These are phyloP conservation scores for Magnusiomyces paraingens DNA, from an alignment of 1,139 yeast genomes.

Conservation along the genomic window DNA sequence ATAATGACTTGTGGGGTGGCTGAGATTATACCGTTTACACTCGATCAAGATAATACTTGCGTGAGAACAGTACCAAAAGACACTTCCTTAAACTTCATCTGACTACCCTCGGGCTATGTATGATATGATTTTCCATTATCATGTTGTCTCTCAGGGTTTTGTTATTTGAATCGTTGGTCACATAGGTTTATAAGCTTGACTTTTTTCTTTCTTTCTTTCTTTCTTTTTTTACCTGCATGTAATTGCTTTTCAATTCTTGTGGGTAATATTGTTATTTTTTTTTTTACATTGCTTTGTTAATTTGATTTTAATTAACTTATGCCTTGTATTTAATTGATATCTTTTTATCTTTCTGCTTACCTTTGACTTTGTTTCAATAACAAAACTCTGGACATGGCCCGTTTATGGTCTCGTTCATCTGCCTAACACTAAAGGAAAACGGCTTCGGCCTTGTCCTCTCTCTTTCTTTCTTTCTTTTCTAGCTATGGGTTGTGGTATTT, in stretches of 20 bases:
- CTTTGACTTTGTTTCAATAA: no score
- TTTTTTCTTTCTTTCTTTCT: conserved; percentile 6
- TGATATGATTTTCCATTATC: background rate
- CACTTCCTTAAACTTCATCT: background rate
- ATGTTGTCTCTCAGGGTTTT: background rate
- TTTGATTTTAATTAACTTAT: no score
- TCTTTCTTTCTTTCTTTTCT: conserved; percentile 18
- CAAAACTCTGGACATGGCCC: no score
- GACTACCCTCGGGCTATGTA: background rate
- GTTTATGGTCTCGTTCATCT: no score
- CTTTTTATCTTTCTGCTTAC: no score
- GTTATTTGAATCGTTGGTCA: background rate
- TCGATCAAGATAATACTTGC: conserved; percentile 88
- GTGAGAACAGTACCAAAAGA: conserved; percentile 51
- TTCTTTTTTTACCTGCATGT: no score
- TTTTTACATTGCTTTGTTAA: no score
- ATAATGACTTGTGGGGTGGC: conserved; percentile 34
- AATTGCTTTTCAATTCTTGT: no score
- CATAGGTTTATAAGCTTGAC: no score
- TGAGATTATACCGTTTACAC: conserved; percentile 75
- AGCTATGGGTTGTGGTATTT: conserved; percentile 89
- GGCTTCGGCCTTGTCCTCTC: conserved; percentile 12
- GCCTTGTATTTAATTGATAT: no score
- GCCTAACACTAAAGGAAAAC: background rate
- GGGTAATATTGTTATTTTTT: no score